Percentiles rank a stretch among this genome's conserved stretches.
phyloP scores from a whole-genome alignment of 1,139 yeast species.

The Geotrichum bryndzae region DNA sequence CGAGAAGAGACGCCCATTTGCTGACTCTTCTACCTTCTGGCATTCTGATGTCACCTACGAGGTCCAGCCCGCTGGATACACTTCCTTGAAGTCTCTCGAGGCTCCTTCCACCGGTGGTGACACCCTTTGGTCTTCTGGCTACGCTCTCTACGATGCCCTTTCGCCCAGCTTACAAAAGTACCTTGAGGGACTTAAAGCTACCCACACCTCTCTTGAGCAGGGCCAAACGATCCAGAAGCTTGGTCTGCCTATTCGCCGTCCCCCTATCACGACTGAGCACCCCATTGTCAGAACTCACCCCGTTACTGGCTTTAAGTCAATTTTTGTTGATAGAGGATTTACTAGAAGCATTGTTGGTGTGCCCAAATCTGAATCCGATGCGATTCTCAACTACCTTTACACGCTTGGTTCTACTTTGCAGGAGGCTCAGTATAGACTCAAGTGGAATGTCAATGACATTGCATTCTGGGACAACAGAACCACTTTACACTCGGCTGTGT shows the following conservation, averaged over 20 bases:
- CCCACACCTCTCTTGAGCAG: conserved; percentile 31
- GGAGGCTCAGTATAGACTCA: conserved; percentile 41
- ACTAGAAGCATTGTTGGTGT: conserved; percentile 39
- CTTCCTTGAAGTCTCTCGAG: conserved; percentile 41
- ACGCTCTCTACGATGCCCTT: conserved; percentile 43
- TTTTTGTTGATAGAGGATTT: conserved; percentile 41
- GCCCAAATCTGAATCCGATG: conserved; percentile 33
- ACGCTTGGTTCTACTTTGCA: conserved; percentile 42
- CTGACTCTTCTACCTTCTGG: conserved; percentile 31
- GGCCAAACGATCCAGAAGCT: conserved; percentile 32
- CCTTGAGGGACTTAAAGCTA: conserved; percentile 37
- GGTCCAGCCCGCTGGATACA: conserved; percentile 43
- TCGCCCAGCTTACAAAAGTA: conserved; percentile 41
- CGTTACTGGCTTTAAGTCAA: conserved; percentile 44
- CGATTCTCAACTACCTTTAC: conserved; percentile 40
- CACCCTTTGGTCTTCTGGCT: conserved; percentile 44
- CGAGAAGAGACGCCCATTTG: neutral
- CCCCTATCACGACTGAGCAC: conserved; percentile 35
- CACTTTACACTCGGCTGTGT: conserved; percentile 30
- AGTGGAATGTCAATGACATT: conserved; percentile 54
- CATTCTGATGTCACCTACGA: conserved; percentile 48
- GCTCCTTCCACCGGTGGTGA: conserved; percentile 45
- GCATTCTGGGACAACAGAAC: conserved; percentile 39
- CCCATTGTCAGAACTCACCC: conserved; percentile 46
- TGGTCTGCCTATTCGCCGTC: conserved; percentile 21